Percentiles rank a stretch among this genome's conserved stretches.
Conservation (phyloP, 208 protist species). For the Kentomonas sorsogonicus region DNA sequence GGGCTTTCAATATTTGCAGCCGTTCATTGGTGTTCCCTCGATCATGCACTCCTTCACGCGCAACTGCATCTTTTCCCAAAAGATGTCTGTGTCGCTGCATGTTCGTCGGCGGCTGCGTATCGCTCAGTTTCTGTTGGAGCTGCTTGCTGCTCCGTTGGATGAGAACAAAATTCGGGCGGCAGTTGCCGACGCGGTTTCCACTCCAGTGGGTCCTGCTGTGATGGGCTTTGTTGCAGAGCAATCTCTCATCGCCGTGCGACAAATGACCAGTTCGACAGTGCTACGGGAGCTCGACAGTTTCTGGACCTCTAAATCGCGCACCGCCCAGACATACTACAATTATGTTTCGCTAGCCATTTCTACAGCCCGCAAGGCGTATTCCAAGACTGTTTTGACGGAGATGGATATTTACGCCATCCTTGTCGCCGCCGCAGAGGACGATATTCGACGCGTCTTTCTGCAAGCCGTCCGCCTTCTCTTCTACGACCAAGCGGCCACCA, state of each 20-base stretch:
- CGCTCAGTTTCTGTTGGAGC: background rate
- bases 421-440: conserved; percentile 21
- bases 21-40: no score
- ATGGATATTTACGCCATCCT: conserved; percentile 32
- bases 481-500: conserved; percentile 32
- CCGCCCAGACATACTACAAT: conserved; percentile 12
- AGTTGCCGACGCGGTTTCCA: conserved; percentile 47
- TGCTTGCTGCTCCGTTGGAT: background rate
- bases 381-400: conserved; percentile 23
- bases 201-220: conserved; percentile 26
- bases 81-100: no score
- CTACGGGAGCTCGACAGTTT: conserved; percentile 45
- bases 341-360: background rate
- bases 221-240: conserved; percentile 46
- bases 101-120: background rate
- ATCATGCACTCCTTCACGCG: no score
- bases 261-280: conserved; percentile 28
- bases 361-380: conserved; percentile 6
- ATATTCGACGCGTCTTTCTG: conserved; percentile 33
- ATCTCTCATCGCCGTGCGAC: conserved; percentile 34
- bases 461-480: conserved; percentile 37
- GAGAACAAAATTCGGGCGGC: background rate
- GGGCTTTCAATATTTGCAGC: no score
- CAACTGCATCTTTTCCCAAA: no score
- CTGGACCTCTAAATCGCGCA: conserved; percentile 22